These are phyloP conservation scores for Magnolia changhungtana DNA, from an alignment of 164 flowering plant species.

Conservation along the genomic window DNA sequence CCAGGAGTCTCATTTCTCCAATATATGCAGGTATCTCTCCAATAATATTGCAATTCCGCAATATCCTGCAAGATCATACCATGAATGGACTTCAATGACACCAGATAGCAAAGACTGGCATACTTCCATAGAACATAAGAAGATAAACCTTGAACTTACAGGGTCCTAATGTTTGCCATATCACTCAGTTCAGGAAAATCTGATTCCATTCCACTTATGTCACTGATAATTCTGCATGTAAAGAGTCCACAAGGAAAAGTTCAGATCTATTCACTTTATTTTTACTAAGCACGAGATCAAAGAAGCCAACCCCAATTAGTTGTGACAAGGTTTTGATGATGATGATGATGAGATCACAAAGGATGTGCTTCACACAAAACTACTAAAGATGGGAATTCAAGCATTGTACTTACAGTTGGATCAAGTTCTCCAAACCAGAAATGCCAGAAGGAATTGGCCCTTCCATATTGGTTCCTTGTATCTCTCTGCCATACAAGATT, in stretches of 20 bases:
- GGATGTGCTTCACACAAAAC: background rate
- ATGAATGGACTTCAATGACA: background rate
- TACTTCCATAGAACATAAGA: too few relatives aligned
- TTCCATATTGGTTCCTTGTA: conserved; percentile 56
- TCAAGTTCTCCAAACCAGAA: conserved; percentile 38
- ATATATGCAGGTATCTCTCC: conserved; percentile 60
- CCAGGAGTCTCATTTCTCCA: conserved; percentile 48
- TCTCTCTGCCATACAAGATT: conserved; percentile 36
- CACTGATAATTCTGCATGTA: conserved; percentile 62
- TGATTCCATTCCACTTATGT: conserved; percentile 41
- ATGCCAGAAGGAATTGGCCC: conserved; percentile 70
- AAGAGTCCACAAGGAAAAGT: background rate
- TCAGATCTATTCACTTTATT: background rate
- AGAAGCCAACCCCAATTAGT: background rate
- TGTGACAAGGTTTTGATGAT: too few relatives aligned
- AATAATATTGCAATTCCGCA: conserved; percentile 51
- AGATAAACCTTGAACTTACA: conserved; percentile 37
- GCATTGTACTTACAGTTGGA: conserved; percentile 42
- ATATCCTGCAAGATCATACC: conserved; percentile 39
- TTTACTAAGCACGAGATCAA: background rate
- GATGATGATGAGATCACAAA: too few relatives aligned
- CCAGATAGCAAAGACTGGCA: background rate
- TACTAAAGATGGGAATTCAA: background rate
- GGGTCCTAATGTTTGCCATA: conserved; percentile 26
- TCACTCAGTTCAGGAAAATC: conserved; percentile 42